A percentile compares a stretch with the other conserved stretches of the same genome.
Conservation (phyloP, 371 early-diverging fungal genomes). For the Mucor indicus region DNA sequence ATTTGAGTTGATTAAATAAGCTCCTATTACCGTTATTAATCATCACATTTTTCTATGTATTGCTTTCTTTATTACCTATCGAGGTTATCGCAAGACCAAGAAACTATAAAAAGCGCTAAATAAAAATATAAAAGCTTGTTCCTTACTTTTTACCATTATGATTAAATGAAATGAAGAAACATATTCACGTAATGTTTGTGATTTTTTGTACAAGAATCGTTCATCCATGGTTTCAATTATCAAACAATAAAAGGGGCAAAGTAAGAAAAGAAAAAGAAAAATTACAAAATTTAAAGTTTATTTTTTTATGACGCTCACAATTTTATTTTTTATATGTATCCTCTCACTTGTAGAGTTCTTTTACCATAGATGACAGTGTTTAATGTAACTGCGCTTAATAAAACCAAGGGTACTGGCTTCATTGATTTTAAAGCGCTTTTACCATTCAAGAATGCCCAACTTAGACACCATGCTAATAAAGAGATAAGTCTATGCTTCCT, state of each 20-base stretch:
- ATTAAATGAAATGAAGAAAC: slow-evolving; percentile 24
- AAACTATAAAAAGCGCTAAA: slow-evolving; percentile 6
- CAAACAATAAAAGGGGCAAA: neutral
- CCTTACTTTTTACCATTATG: slow-evolving; percentile 26
- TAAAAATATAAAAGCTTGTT: neutral
- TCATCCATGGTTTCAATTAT: slow-evolving; percentile 16
- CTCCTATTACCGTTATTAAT: no score
- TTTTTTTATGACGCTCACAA: neutral
- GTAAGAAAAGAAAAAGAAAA: slow-evolving; percentile 1
- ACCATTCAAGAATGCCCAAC: slow-evolving; percentile 46
- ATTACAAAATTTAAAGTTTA: neutral
- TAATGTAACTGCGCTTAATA: slow-evolving; percentile 27
- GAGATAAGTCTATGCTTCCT: neutral
- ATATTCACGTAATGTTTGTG: slow-evolving; percentile 28
- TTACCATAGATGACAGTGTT: slow-evolving; percentile 43
- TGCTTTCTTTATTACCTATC: slow-evolving; percentile 19
- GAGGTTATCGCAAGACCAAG: slow-evolving; percentile 20
- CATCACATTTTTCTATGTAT: neutral
- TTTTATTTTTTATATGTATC: slow-evolving; percentile 27
- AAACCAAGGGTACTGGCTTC: slow-evolving; percentile 34
- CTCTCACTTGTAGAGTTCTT: slow-evolving; percentile 43
- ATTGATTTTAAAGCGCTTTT: slow-evolving; percentile 26
- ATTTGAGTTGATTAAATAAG: slow-evolving; percentile 32
- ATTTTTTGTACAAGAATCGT: slow-evolving; percentile 22
- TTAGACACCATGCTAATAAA: slow-evolving; percentile 44